Conservation (phyloP, 305 asterid species). For the Caryopteris hybrid region DNA sequence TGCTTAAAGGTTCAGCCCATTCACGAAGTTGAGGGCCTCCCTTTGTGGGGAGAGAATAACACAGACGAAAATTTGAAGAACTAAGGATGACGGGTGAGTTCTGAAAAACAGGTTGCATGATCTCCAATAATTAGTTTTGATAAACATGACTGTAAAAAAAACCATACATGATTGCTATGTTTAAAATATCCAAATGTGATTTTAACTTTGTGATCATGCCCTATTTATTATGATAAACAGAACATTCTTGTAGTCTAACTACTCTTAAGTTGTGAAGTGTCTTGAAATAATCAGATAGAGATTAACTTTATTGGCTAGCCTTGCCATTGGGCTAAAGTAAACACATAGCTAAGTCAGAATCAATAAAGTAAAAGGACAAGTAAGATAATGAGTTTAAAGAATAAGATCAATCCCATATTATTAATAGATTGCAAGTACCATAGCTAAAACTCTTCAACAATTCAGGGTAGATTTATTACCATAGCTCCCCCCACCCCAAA, state of each 20-base stretch:
- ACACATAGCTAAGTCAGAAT: background rate
- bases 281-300: background rate
- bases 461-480: background rate
- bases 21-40: background rate
- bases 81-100: background rate
- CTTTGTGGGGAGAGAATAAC: background rate
- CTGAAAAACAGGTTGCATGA: too few species aligned
- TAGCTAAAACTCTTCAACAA: conserved; percentile 6
- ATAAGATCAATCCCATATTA: conserved; percentile 6
- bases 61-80: too few species aligned
- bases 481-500: background rate
- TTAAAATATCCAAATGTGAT: too few species aligned
- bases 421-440: background rate
- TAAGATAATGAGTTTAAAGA: background rate
- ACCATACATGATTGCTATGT: too few species aligned
- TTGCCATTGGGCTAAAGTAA: background rate
- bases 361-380: background rate
- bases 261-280: background rate
- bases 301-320: background rate
- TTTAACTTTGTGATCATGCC: too few species aligned
- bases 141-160: too few species aligned
- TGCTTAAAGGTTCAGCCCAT: background rate
- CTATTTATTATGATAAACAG: background rate
- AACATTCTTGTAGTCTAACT: background rate
- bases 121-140: background rate